Evolutionary conservation across 805 yeast species (phyloP).

Genomic region (Candida boleticola): DNA sequence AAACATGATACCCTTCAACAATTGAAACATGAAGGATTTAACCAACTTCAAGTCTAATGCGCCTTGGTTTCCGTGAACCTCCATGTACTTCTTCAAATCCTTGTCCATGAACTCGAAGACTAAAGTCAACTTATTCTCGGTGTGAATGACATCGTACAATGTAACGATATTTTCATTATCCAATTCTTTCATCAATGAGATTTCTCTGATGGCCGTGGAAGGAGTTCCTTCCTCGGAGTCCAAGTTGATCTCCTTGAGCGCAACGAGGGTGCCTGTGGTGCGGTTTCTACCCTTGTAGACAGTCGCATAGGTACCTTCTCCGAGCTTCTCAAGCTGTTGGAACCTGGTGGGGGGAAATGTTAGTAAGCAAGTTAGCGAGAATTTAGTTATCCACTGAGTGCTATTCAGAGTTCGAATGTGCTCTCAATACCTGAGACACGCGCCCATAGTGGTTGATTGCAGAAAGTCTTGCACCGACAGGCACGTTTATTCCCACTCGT

Average conservation of each 20-base stretch:
- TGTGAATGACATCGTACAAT: slow-evolving; percentile 91
- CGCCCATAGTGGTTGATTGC: no score
- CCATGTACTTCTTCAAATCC: slow-evolving; percentile 95
- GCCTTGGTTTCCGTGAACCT: slow-evolving; percentile 70
- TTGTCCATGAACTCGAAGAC: slow-evolving; percentile 93
- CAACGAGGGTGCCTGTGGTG: slow-evolving; percentile 85
- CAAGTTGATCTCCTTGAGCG: slow-evolving; percentile 88
- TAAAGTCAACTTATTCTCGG: slow-evolving; percentile 90
- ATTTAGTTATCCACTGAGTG: no score
- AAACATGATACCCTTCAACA: slow-evolving; percentile 83
- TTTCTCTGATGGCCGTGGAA: slow-evolving; percentile 95
- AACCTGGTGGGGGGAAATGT: slow-evolving; percentile 26
- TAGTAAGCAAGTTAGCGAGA: no score
- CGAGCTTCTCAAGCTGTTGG: slow-evolving; percentile 73
- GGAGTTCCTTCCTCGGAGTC: slow-evolving; percentile 99
- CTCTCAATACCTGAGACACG: background rate
- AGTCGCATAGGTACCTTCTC: slow-evolving; percentile 98
- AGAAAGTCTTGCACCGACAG: no score
- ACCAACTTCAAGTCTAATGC: slow-evolving; percentile 72
- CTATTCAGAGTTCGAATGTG: no score
- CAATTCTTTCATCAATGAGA: slow-evolving; percentile 90
- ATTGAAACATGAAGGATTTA: slow-evolving; percentile 91
- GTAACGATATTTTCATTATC: slow-evolving; percentile 92
- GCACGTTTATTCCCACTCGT: no score
- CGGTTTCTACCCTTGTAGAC: slow-evolving; percentile 92